A percentile compares a stretch with the other conserved stretches of the same genome.
phyloP scores from a whole-genome alignment of 768 basidiomycete species.

The Phaffia australis region DNA sequence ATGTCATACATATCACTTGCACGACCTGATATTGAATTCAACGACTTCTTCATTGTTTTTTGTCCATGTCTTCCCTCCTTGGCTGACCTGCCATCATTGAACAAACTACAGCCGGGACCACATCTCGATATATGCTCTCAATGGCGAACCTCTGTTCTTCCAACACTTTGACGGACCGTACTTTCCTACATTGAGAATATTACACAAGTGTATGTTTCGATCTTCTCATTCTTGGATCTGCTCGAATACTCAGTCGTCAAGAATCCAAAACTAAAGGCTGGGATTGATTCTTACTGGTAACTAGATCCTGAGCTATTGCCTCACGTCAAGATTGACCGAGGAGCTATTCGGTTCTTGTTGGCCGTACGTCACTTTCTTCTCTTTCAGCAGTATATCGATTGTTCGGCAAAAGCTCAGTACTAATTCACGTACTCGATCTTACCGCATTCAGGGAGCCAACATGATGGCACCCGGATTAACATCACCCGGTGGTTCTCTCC shows the following conservation, averaged over 20 bases:
- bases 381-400: not conserved
- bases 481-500: conserved; percentile 78
- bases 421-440: not conserved
- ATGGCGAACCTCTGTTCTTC: conserved; percentile 80
- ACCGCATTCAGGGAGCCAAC: conserved; percentile 37
- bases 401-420: not conserved
- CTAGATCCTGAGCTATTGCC: conserved; percentile 85
- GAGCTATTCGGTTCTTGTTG: conserved; percentile 93
- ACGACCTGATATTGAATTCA: not conserved
- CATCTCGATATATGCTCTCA: conserved; percentile 80
- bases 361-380: conserved; percentile 43
- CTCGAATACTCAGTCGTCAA: no score
- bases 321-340: conserved; percentile 80
- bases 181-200: conserved; percentile 72
- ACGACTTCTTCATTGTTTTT: not conserved
- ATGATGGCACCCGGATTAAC: conserved; percentile 69
- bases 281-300: not conserved
- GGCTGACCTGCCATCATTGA: not conserved
- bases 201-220: conserved; percentile 68
- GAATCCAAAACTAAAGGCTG: not conserved
- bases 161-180: conserved; percentile 93
- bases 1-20: not conserved
- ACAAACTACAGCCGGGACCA: conserved; percentile 66
- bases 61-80: not conserved
- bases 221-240: not conserved